These are phyloP conservation scores for Dactylonectria macrodidyma DNA, from an alignment of 2,329 filamentous ascomycete species.

Conservation along the genomic window DNA sequence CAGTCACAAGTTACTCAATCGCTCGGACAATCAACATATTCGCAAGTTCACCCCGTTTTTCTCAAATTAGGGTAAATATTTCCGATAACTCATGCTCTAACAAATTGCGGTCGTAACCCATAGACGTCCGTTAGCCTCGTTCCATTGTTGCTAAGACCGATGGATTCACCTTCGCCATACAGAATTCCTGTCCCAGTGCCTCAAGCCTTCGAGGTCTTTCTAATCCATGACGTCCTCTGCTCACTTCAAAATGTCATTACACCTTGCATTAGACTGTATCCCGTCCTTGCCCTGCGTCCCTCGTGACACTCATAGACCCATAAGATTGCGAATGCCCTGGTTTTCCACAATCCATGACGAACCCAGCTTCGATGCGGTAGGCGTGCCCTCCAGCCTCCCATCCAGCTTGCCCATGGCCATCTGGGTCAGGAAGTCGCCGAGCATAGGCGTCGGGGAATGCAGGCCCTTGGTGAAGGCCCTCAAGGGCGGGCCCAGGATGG, in stretches of 20 bases:
- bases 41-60: neutral
- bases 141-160: neutral
- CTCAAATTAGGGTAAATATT: neutral
- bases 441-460: conserved; percentile 59
- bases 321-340: conserved; percentile 52
- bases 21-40: neutral
- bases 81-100: neutral
- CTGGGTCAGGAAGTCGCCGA: conserved; percentile 61
- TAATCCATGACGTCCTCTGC: neutral
- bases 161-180: neutral
- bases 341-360: conserved; percentile 56
- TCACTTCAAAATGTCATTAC: neutral
- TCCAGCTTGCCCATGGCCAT: conserved; percentile 60
- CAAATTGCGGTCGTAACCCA: too few species aligned
- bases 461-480: conserved; percentile 37
- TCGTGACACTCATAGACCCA: conserved; percentile 44
- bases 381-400: conserved; percentile 41
- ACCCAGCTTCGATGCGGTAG: conserved; percentile 53
- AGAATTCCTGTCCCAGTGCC: neutral
- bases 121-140: conserved; percentile 11
- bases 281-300: neutral
- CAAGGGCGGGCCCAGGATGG: conserved; percentile 47
- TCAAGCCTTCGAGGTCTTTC: neutral
- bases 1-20: neutral
- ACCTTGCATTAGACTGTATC: neutral